Conservation (phyloP, 371 early-diverging fungal species). For the Mortierella sp. region DNA sequence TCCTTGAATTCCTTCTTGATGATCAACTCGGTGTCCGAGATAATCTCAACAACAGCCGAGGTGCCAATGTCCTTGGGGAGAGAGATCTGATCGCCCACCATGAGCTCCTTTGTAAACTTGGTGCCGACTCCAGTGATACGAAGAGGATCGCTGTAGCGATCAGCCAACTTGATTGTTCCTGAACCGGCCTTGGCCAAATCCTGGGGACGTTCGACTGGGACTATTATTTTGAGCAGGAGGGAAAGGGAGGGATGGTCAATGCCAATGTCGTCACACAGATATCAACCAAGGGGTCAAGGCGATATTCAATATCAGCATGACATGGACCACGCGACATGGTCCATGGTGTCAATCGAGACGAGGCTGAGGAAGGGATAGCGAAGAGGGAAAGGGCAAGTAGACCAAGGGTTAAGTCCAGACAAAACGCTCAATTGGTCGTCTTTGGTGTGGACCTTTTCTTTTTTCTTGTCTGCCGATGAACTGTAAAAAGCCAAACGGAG, state of each 20-base stretch:
- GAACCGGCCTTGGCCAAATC: slow-evolving; percentile 84
- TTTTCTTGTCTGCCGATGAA: slow-evolving; percentile 5
- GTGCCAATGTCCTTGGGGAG: slow-evolving; percentile 75
- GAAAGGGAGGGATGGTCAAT: not conserved
- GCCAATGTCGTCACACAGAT: not conserved
- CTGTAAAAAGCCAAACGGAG: slow-evolving; percentile 2
- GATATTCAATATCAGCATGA: not conserved
- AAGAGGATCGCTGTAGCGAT: slow-evolving; percentile 74
- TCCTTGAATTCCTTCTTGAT: slow-evolving; percentile 78
- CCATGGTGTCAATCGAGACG: not conserved
- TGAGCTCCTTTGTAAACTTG: slow-evolving; percentile 76
- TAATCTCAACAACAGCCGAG: slow-evolving; percentile 78
- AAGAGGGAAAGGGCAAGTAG: not conserved
- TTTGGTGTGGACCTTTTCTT: not conserved
- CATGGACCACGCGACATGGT: slow-evolving; percentile 4
- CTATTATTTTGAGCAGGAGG: slow-evolving; percentile 53
- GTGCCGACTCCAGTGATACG: slow-evolving; percentile 77
- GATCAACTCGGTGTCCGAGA: slow-evolving; percentile 85
- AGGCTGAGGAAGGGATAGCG: not conserved
- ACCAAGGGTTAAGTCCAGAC: not conserved
- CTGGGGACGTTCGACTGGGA: slow-evolving; percentile 94
- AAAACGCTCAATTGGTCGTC: not conserved
- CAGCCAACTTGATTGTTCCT: slow-evolving; percentile 77
- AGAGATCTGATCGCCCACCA: slow-evolving; percentile 71
- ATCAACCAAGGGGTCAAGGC: not conserved